Conservation (phyloP, 139 green algal genomes). For the Zygnema circumcarinatum region DNA sequence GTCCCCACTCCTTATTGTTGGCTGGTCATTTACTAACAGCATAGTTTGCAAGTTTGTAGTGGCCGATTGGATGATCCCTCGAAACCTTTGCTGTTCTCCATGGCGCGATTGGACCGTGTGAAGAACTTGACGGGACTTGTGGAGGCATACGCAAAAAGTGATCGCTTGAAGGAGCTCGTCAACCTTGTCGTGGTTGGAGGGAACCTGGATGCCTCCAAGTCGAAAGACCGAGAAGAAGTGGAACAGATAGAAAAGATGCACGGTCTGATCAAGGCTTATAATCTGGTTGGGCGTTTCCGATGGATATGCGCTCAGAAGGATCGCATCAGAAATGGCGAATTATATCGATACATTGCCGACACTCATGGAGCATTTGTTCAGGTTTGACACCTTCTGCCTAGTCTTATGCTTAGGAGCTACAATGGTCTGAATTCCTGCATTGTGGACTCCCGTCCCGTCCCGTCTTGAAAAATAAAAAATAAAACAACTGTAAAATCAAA, state of each 20-base stretch:
- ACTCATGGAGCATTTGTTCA: slow-evolving; percentile 80
- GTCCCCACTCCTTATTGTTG: too few relatives aligned
- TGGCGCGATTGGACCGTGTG: slow-evolving; percentile 83
- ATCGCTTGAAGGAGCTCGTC: slow-evolving; percentile 68
- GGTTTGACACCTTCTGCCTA: too few relatives aligned
- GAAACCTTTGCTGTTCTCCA: slow-evolving; percentile 85
- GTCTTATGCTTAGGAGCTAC: too few relatives aligned
- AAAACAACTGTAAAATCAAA: too few relatives aligned
- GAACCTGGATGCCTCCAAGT: slow-evolving; percentile 70
- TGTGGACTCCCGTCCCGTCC: too few relatives aligned
- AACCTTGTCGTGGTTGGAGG: slow-evolving; percentile 87
- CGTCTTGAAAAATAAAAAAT: too few relatives aligned
- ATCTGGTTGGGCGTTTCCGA: slow-evolving; percentile 70
- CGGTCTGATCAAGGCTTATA: slow-evolving; percentile 69
- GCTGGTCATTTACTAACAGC: too few relatives aligned
- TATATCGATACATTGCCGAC: slow-evolving; percentile 72
- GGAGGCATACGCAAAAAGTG: slow-evolving; percentile 70
- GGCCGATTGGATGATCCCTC: slow-evolving; percentile 67
- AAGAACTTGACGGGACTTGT: slow-evolving; percentile 86
- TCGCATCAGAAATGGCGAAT: slow-evolving; percentile 70
- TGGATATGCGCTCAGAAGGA: slow-evolving; percentile 77
- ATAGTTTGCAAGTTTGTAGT: neutral
- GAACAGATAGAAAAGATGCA: slow-evolving; percentile 74
- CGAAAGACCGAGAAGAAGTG: slow-evolving; percentile 75
- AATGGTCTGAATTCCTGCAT: too few relatives aligned